Percentiles rank a stretch among this genome's conserved stretches.
Conservation (phyloP, 208 protist species). For the Entamoeba moshkovskii region DNA sequence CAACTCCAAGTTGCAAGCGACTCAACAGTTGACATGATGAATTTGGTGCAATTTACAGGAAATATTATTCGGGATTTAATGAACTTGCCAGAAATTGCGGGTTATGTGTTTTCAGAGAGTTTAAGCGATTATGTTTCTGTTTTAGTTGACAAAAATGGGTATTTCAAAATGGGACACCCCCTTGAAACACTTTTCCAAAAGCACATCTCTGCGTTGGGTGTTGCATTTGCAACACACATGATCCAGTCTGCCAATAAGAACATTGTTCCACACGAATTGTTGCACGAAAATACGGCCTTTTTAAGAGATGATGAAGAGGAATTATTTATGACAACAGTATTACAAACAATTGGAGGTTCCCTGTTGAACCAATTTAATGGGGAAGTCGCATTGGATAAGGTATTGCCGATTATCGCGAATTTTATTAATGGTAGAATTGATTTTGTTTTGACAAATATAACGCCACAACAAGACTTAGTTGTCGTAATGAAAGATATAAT, state of each 20-base stretch:
- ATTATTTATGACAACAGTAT: not conserved
- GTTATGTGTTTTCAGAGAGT: not conserved
- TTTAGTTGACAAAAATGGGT: not conserved
- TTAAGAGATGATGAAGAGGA: not conserved
- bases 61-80: not conserved
- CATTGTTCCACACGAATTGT: not conserved
- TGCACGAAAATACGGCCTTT: not conserved
- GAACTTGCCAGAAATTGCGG: not conserved
- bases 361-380: not conserved
- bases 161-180: not conserved
- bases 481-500: not conserved
- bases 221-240: not conserved
- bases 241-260: not conserved
- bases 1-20: not conserved
- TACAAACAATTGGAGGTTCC: not conserved
- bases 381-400: not conserved
- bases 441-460: not conserved
- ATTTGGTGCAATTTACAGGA: not conserved
- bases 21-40: not conserved
- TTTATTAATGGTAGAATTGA: not conserved
- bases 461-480: not conserved
- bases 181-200: not conserved
- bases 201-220: not conserved
- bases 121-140: not conserved
- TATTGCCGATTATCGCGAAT: not conserved